These are phyloP conservation scores for Antrodiella citrinella DNA, from an alignment of 768 basidiomycete genomes.

Conservation along the genomic window DNA sequence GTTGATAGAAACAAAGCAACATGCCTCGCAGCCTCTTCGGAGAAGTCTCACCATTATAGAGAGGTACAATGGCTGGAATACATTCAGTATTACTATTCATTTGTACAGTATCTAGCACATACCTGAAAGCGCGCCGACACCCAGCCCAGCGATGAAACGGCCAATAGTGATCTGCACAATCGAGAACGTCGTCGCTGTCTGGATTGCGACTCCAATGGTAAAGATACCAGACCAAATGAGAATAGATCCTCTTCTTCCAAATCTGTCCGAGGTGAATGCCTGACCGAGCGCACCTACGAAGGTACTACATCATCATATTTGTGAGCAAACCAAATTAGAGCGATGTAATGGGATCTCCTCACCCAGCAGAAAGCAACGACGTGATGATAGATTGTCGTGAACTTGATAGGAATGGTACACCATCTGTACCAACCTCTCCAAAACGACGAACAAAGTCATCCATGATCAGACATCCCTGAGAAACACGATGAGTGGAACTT, in stretches of 20 bases:
- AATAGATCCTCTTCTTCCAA: constrained; percentile 67
- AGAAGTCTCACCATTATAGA: constrained; percentile 75
- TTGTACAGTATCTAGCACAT: neutral
- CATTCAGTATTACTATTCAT: too few relatives aligned
- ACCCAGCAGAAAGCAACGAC: constrained; percentile 71
- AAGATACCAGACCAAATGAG: constrained; percentile 71
- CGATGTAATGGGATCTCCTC: constrained; percentile 20
- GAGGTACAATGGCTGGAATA: constrained; percentile 20
- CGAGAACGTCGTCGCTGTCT: constrained; percentile 55
- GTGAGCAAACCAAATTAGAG: neutral
- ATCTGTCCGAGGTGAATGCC: constrained; percentile 66
- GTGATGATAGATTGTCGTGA: constrained; percentile 72
- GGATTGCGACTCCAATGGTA: constrained; percentile 59
- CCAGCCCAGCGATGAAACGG: constrained; percentile 69
- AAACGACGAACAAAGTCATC: constrained; percentile 67
- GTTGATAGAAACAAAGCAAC: constrained; percentile 64
- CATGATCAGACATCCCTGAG: constrained; percentile 72
- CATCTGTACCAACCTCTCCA: constrained; percentile 42
- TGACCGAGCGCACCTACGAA: constrained; percentile 52
- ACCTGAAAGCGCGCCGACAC: constrained; percentile 68
- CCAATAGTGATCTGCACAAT: constrained; percentile 63
- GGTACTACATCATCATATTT: too few relatives aligned
- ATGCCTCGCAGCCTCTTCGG: constrained; percentile 70
- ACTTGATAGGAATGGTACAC: constrained; percentile 43
- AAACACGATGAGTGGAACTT: too few relatives aligned